These are phyloP conservation scores for Tylopilus sp. DNA, from an alignment of 768 basidiomycete species.

Conservation along the genomic window DNA sequence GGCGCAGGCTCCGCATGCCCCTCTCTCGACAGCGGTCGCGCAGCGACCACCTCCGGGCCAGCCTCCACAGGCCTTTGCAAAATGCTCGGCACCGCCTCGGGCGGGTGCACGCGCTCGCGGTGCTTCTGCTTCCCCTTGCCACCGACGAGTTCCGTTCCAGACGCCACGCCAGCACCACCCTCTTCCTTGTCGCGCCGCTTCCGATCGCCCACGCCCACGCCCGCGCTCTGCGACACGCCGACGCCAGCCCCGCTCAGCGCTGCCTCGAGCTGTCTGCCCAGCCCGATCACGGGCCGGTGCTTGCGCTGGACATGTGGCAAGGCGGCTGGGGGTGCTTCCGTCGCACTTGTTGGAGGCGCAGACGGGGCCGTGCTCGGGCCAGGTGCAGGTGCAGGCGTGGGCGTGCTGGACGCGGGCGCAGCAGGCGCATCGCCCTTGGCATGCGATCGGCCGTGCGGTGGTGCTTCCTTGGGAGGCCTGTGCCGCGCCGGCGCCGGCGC, in stretches of 20 bases:
- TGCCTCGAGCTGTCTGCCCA: conserved; percentile 69
- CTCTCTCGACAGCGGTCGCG: conserved; percentile 10
- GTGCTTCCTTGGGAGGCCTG: conserved; percentile 18
- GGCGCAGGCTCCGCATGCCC: neutral
- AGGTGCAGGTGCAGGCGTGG: neutral
- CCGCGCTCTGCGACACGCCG: conserved; percentile 13
- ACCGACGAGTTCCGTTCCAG: neutral
- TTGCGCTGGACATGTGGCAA: conserved; percentile 32
- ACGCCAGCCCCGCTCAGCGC: conserved; percentile 66
- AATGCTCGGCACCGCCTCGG: conserved; percentile 16
- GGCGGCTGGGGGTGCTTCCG: neutral
- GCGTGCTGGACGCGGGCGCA: neutral
- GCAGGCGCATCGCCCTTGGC: conserved; percentile 5
- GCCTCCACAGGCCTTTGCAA: conserved; percentile 24
- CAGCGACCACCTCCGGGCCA: conserved; percentile 6
- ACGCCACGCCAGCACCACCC: neutral
- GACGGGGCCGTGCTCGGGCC: neutral
- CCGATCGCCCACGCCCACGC: conserved; percentile 23
- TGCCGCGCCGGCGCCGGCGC: conserved; percentile 8
- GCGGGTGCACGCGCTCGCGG: conserved; percentile 4
- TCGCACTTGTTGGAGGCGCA: neutral
- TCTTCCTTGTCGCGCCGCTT: conserved; percentile 36
- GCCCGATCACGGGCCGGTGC: conserved; percentile 55
- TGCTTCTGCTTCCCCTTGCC: conserved; percentile 19
- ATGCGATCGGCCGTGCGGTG: conserved; percentile 16